Conservation (phyloP, 352 stramenopile genomes). For the Globisporangium ultimum region DNA sequence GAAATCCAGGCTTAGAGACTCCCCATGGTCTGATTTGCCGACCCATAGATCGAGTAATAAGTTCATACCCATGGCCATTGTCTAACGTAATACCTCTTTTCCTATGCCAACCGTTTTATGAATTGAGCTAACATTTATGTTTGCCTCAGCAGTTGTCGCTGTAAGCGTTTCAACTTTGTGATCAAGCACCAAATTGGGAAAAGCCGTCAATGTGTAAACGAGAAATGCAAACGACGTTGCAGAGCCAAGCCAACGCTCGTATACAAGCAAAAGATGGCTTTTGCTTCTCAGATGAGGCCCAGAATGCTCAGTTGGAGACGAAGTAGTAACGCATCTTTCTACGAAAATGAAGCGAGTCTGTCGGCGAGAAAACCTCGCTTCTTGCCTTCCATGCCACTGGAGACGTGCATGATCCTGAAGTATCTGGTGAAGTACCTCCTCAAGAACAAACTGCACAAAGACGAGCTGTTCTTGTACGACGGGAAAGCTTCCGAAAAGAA, state of each 20-base stretch:
- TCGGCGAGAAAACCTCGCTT: not conserved
- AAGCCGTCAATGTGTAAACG: too few relatives aligned
- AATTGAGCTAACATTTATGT: too few relatives aligned
- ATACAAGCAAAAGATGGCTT: too few relatives aligned
- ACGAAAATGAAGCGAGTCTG: not conserved
- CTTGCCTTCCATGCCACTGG: constrained; percentile 16
- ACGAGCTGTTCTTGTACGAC: constrained; percentile 27
- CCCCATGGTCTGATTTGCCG: not conserved
- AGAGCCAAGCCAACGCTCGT: too few relatives aligned
- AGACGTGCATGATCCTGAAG: constrained; percentile 24
- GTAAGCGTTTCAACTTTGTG: too few relatives aligned
- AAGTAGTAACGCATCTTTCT: not conserved
- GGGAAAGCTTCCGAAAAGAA: constrained; percentile 17
- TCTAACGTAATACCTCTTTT: too few relatives aligned
- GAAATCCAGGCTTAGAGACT: not conserved
- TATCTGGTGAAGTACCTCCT: constrained; percentile 28
- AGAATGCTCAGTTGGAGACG: constrained; percentile 5
- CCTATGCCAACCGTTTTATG: too few relatives aligned
- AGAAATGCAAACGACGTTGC: too few relatives aligned
- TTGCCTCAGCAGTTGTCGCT: too few relatives aligned
- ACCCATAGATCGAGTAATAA: not conserved
- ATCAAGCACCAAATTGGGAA: too few relatives aligned
- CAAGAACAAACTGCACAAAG: constrained; percentile 37
- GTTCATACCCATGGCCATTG: too few relatives aligned
- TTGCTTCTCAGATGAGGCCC: not conserved